Evolutionary conservation across 441 rosid genomes (phyloP), one percentile per base, ranked within the genome.

Genomic region (Gossypium armourianum): DNA sequence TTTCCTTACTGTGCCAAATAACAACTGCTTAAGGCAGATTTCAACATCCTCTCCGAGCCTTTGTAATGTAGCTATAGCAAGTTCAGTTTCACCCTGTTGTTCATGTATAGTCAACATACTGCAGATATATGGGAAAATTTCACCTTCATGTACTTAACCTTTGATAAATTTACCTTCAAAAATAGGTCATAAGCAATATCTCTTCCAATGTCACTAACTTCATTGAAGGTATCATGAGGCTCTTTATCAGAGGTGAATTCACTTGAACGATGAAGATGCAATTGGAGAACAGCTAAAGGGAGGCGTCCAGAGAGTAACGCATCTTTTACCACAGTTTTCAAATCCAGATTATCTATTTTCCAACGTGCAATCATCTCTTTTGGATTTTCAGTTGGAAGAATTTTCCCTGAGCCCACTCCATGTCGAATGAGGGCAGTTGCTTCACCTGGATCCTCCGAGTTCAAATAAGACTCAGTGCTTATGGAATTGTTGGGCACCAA

Each of bases 321-420:
- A 83, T 95, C 99, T 80, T 87, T 86, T 60, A 95, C 98, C 49
- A 95, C 96, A 58, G 96, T 86, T 83, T 88, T 87, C 71, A 91
- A 82, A 76, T 95, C 98, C 81, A 91, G 80, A 69, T 91, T 88
- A 81, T 86, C 85, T 76, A 84, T 55, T 82, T 86, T 90, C 99
- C 99, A 95, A 45, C 99, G 95, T 73, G 92, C 89, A 85, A 95
- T 87, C 99, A 95, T 95, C 85, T 95, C 98, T 82, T 84, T 81
- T 55, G 99, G 93, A 78, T 90, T 95, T 84, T 95, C 99, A 79
- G 85, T 74, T 56, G 96, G 91, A 77, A 89, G 88, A 71, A 79
- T 76, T 72, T 81, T 87, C 50, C 80, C 86, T 15, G 72, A 71
- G 75, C 77, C 70, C 24, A 74, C 69, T 52, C 75, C 82, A 72